Evolutionary conservation across 2,329 filamentous ascomycete genomes (phyloP).

Genomic region (Daldinia sp.): DNA sequence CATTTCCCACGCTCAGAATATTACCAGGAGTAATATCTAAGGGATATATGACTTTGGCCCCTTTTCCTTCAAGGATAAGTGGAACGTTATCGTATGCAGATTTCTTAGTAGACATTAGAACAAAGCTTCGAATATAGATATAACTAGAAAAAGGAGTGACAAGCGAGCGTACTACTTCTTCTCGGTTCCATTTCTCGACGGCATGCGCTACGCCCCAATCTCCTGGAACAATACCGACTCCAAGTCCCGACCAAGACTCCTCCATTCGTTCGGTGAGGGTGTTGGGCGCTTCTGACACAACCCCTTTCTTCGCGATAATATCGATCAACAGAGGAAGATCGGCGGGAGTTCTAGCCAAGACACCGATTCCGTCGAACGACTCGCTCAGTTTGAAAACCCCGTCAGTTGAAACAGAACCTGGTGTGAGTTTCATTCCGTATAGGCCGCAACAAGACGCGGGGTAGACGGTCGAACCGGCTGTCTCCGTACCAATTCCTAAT

Average conservation of each 20-base stretch:
- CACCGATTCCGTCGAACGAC: not conserved
- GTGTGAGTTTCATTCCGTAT: not conserved
- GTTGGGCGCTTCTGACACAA: not conserved
- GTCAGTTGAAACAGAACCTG: not conserved
- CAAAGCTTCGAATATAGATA: not conserved
- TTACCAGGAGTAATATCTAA: not conserved
- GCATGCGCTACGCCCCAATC: not conserved
- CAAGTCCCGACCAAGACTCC: not conserved
- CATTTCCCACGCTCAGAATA: not conserved
- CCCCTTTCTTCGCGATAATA: not conserved
- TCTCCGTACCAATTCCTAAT: not conserved
- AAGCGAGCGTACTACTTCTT: not conserved
- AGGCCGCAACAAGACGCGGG: not conserved
- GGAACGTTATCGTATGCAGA: not conserved
- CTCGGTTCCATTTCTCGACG: not conserved
- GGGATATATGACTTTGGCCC: not conserved
- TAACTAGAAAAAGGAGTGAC: not conserved
- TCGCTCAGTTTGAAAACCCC: not conserved
- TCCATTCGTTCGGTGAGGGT: not conserved
- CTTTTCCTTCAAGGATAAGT: not conserved
- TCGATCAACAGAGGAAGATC: not conserved
- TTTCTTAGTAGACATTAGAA: not conserved
- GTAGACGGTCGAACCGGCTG: not conserved
- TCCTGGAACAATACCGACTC: not conserved
- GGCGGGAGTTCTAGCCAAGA: not conserved